These are phyloP conservation scores for Rhodotorula glutinis DNA, from an alignment of 1,284 basidiomycete species.

Conservation along the genomic window DNA sequence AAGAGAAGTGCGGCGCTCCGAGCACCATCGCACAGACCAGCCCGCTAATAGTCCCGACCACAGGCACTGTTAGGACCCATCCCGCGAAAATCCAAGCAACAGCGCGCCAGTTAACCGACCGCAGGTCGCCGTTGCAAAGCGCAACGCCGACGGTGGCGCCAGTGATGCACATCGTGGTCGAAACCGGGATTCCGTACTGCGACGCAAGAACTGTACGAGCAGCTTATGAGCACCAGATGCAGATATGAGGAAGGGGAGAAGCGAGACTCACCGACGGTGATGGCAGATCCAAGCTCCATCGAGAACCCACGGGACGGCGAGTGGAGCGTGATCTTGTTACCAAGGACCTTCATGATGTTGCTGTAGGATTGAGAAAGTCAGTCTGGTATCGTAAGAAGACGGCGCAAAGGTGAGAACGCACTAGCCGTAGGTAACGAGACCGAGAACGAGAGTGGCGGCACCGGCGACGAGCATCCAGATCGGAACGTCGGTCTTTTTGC, in stretches of 20 bases:
- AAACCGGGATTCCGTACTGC: conserved; percentile 45
- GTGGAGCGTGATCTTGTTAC: conserved; percentile 53
- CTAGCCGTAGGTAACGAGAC: conserved; percentile 52
- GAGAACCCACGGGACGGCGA: conserved; percentile 54
- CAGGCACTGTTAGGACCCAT: conserved; percentile 51
- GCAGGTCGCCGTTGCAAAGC: conserved; percentile 30
- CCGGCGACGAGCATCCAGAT: conserved; percentile 53
- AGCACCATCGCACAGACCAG: conserved; percentile 43
- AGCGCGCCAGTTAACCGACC: conserved; percentile 12
- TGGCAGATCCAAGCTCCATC: conserved; percentile 50
- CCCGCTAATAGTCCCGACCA: conserved; percentile 49
- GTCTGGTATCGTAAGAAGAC: not conserved
- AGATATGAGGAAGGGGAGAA: too few species aligned
- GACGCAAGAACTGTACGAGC: conserved; percentile 48
- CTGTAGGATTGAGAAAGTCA: conserved; percentile 21
- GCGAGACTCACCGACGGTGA: conserved; percentile 37
- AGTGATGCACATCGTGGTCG: conserved; percentile 48
- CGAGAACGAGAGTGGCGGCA: conserved; percentile 51
- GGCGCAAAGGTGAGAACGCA: conserved; percentile 35
- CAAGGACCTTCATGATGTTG: conserved; percentile 49
- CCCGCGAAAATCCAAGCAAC: conserved; percentile 29
- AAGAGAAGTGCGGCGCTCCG: conserved; percentile 9
- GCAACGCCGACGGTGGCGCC: conserved; percentile 53
- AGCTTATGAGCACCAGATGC: too few species aligned
- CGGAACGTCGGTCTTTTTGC: conserved; percentile 48